phyloP scores from a whole-genome alignment of 441 rosid species.

The Erodium texanum region DNA sequence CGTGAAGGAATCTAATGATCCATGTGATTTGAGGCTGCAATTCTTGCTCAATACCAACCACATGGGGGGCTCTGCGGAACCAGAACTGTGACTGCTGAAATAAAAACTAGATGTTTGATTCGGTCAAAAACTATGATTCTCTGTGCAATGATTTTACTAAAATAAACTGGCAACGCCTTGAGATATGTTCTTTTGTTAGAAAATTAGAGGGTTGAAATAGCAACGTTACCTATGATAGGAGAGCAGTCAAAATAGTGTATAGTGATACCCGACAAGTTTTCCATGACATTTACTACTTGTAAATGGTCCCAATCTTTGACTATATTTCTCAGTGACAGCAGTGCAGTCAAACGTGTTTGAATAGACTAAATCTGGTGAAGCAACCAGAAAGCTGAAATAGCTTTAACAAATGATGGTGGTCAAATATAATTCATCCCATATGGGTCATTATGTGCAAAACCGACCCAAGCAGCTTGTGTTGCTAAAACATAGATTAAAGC shows the following conservation, averaged over 20 bases:
- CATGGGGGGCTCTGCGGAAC: not conserved
- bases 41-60: not conserved
- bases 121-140: constrained; percentile 1
- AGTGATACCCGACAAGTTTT: too few species aligned
- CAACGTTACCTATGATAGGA: too few species aligned
- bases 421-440: too few species aligned
- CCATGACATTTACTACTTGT: too few species aligned
- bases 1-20: not conserved
- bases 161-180: not conserved
- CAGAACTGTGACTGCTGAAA: not conserved
- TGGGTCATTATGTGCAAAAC: too few species aligned
- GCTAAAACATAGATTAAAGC: too few species aligned
- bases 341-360: not conserved
- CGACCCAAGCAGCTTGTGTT: too few species aligned
- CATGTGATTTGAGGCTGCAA: not conserved
- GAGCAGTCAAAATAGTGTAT: too few species aligned
- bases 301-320: not conserved
- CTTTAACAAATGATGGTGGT: too few species aligned
- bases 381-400: too few species aligned
- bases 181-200: not conserved
- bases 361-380: not conserved
- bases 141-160: not conserved
- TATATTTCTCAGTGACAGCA: not conserved
- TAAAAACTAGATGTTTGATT: not conserved
- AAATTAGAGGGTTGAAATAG: too few species aligned